Evolutionary conservation across 768 basidiomycete species (phyloP), one percentile per base, ranked within the genome.

Genomic region (Russula vinacea): DNA sequence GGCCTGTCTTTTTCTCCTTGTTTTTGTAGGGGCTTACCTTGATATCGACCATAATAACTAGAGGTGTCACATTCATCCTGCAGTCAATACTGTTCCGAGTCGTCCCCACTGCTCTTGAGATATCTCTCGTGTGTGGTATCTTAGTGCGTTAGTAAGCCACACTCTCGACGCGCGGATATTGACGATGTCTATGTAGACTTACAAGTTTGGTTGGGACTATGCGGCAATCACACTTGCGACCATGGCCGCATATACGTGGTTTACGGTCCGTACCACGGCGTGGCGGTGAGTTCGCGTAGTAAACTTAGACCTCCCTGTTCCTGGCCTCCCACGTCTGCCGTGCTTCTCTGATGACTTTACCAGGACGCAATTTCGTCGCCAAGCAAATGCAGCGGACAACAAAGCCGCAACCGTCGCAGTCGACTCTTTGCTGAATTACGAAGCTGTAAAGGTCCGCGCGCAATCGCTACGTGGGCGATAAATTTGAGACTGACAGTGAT

Each of bases 161-260:
- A 11, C 33, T 37, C 52, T 47, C 29, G 17, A 16, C 40, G 17
- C n/a, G 40, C 50, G 55, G 44, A 57, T 1, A 37, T 62, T 47
- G 66, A 56, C 33, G 10, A 13, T 58, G 37, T n/a, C 8, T 57
- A 35, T 17, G 24, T 62, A 97, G 94, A 95, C 93, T 2, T 98
- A 92, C 71, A 96, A 98, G 73, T 99, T 97, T 71, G 97, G 97
- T 10, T 94, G 90, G 89, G 89, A 97, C 73, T 99, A 95, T 75
- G 96, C 97, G 5, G 92, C 90, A 2, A 86, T 98, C 51, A 98
- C 95, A 0, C 81, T 85, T 1, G 74, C 83, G 1, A 92, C 96
- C 0, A 85, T 99, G 81, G 89, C 82, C 2, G 84, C 89, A 4
- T 99, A 99, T 73, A 91, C 94, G 0, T 98, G 94, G 94, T 99